A percentile compares a stretch with the other conserved stretches of the same genome.
Conservation (phyloP, 1,284 basidiomycete genomes). For the Sporisorium reilianum region DNA sequence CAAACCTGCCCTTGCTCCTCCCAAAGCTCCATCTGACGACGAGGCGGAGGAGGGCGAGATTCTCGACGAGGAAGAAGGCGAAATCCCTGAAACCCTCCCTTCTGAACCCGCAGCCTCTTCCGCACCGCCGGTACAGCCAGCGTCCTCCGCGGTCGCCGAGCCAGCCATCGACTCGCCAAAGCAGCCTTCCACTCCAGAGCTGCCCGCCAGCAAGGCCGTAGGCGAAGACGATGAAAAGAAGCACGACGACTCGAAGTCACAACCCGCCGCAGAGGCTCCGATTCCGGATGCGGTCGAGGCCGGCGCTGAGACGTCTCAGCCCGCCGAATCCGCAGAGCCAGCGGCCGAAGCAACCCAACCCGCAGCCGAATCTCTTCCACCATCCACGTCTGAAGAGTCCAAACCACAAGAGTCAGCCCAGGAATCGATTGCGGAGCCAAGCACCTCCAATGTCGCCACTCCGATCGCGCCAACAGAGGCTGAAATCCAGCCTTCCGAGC, state of each 20-base stretch:
- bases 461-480: background rate
- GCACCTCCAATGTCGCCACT: background rate
- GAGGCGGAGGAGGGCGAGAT: constrained; percentile 53
- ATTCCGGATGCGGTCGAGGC: background rate
- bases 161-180: constrained; percentile 14
- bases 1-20: constrained; percentile 8
- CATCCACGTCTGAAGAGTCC: background rate
- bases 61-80: constrained; percentile 49
- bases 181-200: constrained; percentile 22
- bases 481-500: background rate
- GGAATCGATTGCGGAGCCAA: constrained; percentile 8
- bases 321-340: background rate
- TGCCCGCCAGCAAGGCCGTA: background rate
- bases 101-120: background rate
- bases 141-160: constrained; percentile 2
- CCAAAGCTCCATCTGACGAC: constrained; percentile 23
- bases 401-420: background rate
- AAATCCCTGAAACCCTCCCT: constrained; percentile 29
- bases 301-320: background rate
- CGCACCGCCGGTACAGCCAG: constrained; percentile 8
- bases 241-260: background rate
- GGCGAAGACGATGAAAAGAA: constrained; percentile 5
- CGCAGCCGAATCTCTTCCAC: background rate
- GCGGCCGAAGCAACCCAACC: constrained; percentile 1
- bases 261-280: background rate